phyloP scores from a whole-genome alignment of 2,329 filamentous ascomycete genomes.

The Phaeosphaeriaceae sp. region DNA sequence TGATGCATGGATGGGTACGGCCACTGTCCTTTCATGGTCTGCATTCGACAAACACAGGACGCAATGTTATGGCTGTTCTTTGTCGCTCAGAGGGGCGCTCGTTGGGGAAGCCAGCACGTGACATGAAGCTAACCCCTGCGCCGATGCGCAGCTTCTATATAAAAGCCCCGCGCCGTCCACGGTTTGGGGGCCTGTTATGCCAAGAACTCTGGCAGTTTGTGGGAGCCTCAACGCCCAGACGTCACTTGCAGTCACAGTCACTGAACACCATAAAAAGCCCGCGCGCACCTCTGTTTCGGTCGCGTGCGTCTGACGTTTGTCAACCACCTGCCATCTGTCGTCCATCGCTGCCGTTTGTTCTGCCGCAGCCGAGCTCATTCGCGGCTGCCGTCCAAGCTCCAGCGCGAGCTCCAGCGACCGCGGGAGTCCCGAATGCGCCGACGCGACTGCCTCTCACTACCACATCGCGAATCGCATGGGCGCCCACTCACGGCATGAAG shows the following conservation, averaged over 20 bases:
- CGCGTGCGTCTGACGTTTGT: not conserved
- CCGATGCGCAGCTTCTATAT: not conserved
- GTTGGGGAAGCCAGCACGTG: not conserved
- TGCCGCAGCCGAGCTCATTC: constrained; percentile 1
- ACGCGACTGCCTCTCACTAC: constrained; percentile 30
- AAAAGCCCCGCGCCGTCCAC: not conserved
- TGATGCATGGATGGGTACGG: not conserved
- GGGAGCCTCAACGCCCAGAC: constrained; percentile 20
- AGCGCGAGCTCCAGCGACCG: constrained; percentile 17
- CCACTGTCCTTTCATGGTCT: not conserved
- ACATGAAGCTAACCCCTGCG: not conserved
- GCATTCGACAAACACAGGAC: not conserved
- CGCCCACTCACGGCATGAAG: constrained; percentile 52
- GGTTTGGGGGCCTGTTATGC: not conserved
- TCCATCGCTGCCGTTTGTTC: not conserved
- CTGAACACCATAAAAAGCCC: not conserved
- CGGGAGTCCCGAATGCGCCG: constrained; percentile 41
- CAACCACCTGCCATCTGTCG: not conserved
- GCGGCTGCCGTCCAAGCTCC: constrained; percentile 19
- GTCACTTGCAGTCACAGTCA: constrained; percentile 19
- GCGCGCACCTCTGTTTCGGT: not conserved
- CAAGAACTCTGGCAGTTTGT: constrained; percentile 7
- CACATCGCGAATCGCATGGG: constrained; percentile 38
- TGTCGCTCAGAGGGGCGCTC: not conserved
- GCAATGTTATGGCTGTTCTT: not conserved